Conservation (phyloP, 768 basidiomycete species). For the Psilocybe sp. region DNA sequence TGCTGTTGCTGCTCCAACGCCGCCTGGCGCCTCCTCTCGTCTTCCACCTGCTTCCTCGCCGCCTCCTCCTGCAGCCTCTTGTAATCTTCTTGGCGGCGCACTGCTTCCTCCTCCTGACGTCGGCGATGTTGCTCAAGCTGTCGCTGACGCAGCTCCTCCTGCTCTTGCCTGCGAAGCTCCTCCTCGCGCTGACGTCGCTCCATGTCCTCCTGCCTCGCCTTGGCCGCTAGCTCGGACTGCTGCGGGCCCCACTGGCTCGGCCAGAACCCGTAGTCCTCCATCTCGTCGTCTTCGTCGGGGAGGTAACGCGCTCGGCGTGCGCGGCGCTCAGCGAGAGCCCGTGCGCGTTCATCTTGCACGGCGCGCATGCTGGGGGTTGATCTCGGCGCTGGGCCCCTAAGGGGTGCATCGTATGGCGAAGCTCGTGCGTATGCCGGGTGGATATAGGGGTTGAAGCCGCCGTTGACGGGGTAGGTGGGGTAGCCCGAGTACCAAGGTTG, state of each 20-base stretch:
- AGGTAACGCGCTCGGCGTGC: conserved; percentile 36
- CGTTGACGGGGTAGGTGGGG: conserved; percentile 14
- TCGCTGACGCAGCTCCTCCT: conserved; percentile 24
- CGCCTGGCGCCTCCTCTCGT: not conserved
- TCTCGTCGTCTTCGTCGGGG: conserved; percentile 35
- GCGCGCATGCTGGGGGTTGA: conserved; percentile 11
- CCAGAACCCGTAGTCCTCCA: conserved; percentile 27
- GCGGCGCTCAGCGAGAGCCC: conserved; percentile 31
- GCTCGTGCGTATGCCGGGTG: conserved; percentile 21
- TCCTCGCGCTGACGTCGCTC: conserved; percentile 16
- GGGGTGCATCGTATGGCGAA: conserved; percentile 5
- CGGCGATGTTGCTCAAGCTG: not conserved
- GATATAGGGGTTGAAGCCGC: conserved; percentile 24
- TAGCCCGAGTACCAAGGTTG: conserved; percentile 22
- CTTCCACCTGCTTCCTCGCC: not conserved
- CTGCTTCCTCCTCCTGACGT: conserved; percentile 12
- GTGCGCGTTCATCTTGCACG: conserved; percentile 17
- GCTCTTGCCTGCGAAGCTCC: conserved; percentile 5
- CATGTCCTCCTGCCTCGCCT: conserved; percentile 23
- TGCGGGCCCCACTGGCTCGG: conserved; percentile 26
- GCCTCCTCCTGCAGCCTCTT: not conserved
- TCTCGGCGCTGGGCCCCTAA: conserved; percentile 7
- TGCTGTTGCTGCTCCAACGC: conserved; percentile 7
- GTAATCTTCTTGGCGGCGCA: not conserved
- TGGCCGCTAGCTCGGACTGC: conserved; percentile 29